Evolutionary conservation across 441 rosid genomes (phyloP).

Genomic region (Gossypium gossypioides): DNA sequence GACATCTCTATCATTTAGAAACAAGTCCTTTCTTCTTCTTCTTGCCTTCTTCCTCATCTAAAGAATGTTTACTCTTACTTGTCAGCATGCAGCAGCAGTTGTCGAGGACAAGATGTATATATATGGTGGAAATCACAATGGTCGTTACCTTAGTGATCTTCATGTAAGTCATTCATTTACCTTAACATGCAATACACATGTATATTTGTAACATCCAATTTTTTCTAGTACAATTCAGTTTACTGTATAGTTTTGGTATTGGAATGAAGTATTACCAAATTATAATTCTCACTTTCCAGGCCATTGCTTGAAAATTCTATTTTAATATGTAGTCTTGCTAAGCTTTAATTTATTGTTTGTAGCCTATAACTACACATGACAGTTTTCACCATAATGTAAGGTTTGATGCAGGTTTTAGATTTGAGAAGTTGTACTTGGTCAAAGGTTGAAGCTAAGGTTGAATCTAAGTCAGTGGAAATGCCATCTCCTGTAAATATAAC

Average conservation of each 20-base stretch:
- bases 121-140: conserved; percentile 95
- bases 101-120: conserved; percentile 90
- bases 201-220: neutral
- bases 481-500: conserved; percentile 34
- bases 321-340: neutral
- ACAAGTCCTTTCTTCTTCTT: conserved; percentile 4
- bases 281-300: neutral
- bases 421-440: conserved; percentile 95
- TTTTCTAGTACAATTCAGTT: neutral
- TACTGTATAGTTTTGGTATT: neutral
- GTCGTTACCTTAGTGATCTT: conserved; percentile 89
- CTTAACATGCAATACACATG: conserved; percentile 5
- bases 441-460: conserved; percentile 61
- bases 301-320: neutral
- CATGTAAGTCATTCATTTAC: conserved; percentile 54
- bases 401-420: conserved; percentile 67
- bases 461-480: conserved; percentile 44
- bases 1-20: conserved; percentile 11
- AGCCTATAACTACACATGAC: neutral
- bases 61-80: conserved; percentile 18
- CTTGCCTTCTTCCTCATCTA: conserved; percentile 18
- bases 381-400: conserved; percentile 13
- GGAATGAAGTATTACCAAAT: neutral
- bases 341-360: neutral
- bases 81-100: conserved; percentile 88